Evolutionary conservation across 768 basidiomycete genomes (phyloP).

Genomic region (Trametes punicea): DNA sequence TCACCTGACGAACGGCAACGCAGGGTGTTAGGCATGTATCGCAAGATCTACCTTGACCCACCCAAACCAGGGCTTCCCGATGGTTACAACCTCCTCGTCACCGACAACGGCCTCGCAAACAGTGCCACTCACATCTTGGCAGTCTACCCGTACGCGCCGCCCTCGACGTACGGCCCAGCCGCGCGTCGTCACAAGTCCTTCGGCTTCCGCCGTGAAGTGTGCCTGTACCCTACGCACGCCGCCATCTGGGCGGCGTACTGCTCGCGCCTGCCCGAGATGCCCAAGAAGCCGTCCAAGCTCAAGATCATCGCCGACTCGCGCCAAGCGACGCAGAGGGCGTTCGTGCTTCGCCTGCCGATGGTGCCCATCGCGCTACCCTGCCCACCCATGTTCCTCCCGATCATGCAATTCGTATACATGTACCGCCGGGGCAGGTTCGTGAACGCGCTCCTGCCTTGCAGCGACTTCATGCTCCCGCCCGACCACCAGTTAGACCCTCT

Average conservation of each 20-base stretch:
- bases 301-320: constrained; percentile 12
- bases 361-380: constrained; percentile 56
- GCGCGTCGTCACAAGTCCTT: background rate
- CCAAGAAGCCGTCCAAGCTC: constrained; percentile 31
- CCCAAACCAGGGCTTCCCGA: constrained; percentile 15
- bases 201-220: constrained; percentile 9
- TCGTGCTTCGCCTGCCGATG: constrained; percentile 44
- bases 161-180: background rate
- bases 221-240: constrained; percentile 58
- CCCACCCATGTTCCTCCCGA: constrained; percentile 50
- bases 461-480: background rate
- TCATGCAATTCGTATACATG: constrained; percentile 63
- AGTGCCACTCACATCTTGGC: constrained; percentile 21
- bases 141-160: constrained; percentile 11
- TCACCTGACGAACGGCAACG: background rate
- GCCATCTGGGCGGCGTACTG: constrained; percentile 65
- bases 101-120: constrained; percentile 16
- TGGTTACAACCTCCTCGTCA: constrained; percentile 18
- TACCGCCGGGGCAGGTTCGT: constrained; percentile 5
- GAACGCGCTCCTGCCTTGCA: constrained; percentile 1
- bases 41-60: constrained; percentile 12
- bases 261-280: constrained; percentile 53
- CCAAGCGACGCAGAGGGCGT: background rate
- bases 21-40: constrained; percentile 12
- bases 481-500: background rate